phyloP scores from a whole-genome alignment of 352 stramenopile species.

The Phytopythium delawarense region DNA sequence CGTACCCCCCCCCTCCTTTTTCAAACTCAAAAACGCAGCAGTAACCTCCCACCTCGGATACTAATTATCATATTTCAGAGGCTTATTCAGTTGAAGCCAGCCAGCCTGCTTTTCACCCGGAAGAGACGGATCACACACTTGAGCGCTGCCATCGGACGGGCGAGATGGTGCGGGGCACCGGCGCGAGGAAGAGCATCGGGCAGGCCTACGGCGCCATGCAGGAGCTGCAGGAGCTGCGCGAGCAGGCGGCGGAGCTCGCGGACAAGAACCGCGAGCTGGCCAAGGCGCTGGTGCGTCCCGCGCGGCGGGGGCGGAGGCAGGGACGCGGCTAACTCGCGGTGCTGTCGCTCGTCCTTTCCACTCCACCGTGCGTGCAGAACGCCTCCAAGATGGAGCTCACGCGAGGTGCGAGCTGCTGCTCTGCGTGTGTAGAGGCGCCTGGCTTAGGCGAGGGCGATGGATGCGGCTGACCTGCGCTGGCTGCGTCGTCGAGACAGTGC shows the following conservation, averaged over 20 bases:
- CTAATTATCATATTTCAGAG: no score
- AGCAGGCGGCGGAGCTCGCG: conserved; percentile 32
- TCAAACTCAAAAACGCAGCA: no score
- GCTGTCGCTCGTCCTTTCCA: not conserved
- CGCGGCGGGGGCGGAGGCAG: conserved; percentile 5
- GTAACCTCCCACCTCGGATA: no score
- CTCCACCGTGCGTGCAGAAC: conserved; percentile 30
- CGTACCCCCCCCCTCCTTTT: no score
- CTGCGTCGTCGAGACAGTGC: conserved; percentile 13
- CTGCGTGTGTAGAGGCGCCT: not conserved
- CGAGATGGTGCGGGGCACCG: not conserved
- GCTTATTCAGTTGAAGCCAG: no score
- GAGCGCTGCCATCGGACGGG: not conserved
- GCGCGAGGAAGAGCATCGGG: conserved; percentile 23
- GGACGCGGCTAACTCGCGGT: not conserved
- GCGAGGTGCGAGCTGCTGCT: conserved; percentile 21
- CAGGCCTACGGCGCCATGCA: conserved; percentile 61
- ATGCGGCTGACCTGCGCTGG: not conserved
- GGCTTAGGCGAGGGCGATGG: not conserved
- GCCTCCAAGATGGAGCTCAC: conserved; percentile 48
- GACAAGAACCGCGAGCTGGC: conserved; percentile 62
- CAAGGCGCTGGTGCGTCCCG: conserved; percentile 37
- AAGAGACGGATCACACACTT: not conserved
- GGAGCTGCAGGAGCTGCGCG: conserved; percentile 52
- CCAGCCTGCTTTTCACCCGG: not conserved